These are phyloP conservation scores for Cryphonectria naterciae DNA, from an alignment of 2,329 filamentous ascomycete genomes.

Conservation along the genomic window DNA sequence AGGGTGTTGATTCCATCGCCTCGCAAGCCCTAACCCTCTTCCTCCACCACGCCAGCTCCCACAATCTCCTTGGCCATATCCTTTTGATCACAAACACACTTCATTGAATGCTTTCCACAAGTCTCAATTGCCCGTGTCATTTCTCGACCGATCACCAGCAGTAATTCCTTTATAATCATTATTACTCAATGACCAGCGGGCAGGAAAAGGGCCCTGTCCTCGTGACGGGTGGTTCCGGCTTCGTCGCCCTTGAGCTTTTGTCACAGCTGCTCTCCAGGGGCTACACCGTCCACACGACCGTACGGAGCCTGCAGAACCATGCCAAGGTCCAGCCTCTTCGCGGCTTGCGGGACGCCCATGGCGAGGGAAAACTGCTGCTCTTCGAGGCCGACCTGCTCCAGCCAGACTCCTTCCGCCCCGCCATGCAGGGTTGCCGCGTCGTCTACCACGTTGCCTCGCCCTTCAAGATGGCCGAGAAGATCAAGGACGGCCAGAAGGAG, in stretches of 20 bases:
- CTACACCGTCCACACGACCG: constrained; percentile 28
- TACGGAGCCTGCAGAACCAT: constrained; percentile 26
- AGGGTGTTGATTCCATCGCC: too few relatives aligned
- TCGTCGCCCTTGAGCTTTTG: constrained; percentile 59
- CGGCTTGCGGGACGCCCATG: constrained; percentile 25
- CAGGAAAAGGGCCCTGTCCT: constrained; percentile 38
- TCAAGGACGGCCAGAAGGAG: constrained; percentile 35
- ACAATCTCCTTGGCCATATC: background rate
- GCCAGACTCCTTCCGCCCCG: constrained; percentile 36
- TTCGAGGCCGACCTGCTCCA: constrained; percentile 39
- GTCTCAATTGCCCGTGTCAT: background rate
- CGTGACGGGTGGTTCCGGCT: constrained; percentile 65
- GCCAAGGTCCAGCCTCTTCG: constrained; percentile 25
- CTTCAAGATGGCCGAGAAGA: constrained; percentile 36
- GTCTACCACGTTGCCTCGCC: constrained; percentile 43
- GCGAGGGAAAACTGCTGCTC: constrained; percentile 32
- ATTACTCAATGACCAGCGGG: background rate
- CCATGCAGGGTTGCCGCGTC: constrained; percentile 36
- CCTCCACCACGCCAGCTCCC: too few relatives aligned
- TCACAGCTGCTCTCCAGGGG: constrained; percentile 26
- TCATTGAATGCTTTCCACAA: background rate
- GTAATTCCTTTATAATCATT: background rate
- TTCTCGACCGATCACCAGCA: background rate
- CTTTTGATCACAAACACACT: background rate
- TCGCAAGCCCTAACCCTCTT: too few relatives aligned